Evolutionary conservation across 1,284 basidiomycete species (phyloP), one percentile per base, ranked within the genome.

Genomic region (Ganoderma multipileum): DNA sequence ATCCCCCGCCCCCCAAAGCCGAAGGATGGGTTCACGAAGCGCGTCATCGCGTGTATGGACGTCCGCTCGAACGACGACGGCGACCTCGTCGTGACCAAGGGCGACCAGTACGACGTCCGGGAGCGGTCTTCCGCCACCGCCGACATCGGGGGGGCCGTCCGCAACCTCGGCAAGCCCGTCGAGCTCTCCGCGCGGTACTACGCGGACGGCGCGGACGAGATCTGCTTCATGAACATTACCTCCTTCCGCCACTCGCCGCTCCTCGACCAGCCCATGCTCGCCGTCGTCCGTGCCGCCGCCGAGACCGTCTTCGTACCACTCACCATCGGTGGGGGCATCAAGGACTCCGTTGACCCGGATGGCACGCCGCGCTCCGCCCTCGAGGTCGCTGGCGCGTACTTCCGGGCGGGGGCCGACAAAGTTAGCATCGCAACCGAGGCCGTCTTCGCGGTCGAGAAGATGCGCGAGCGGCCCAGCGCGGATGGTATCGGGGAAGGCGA

Each of bases 71-170:
- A 99, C 82, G 98, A 99, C 79, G 81, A 92, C 39, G 98, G 98
- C 58, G 98, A 99, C 80, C 90, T 99, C 63, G 97, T 99, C 67
- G 98, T 99, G 1, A 99, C 98, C 61, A 99, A 99, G 83, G 98
- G 98, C 66, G 98, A 99, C 81, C 97, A 98, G 79, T 99, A 99
- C 83, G 96, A 99, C 78, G 97, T 99, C 18, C 94, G 97, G 67
- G 97, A 99, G 41, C 75, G 78, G 44, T 33, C 52, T 23, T 50
- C 59, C n/a, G 33, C 20, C 12, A 30, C 61, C 39, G 68, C 76
- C 3, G 80, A 81, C 39, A 82, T 86, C 1, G 89, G 89, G 12
- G 92, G 96, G 42, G 90, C 91, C 4, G 98, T 99, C 7, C 93
- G 98, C 72, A 99, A 99, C 81, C 91, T 99, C 69, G 98, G 98